Evolutionary conservation across 768 basidiomycete species (phyloP).

Genomic region (Podaxis sp.): DNA sequence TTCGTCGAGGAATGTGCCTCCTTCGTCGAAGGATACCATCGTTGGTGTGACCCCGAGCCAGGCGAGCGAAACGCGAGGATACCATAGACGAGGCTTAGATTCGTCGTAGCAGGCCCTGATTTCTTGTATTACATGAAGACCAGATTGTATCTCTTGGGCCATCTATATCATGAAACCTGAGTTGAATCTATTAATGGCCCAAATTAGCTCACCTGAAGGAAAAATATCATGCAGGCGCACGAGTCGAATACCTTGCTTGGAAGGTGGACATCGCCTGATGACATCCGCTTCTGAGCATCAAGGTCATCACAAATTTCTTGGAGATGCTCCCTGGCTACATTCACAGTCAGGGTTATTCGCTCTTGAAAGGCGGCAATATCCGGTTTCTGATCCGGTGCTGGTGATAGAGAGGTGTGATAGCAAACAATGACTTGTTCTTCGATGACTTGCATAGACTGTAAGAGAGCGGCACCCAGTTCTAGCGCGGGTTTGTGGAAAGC

Average conservation of each 20-base stretch:
- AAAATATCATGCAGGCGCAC: conserved; percentile 36
- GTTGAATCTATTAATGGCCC: neutral
- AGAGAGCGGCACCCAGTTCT: conserved; percentile 29
- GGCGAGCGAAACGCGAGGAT: conserved; percentile 32
- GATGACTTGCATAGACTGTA: conserved; percentile 29
- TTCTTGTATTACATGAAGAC: conserved; percentile 28
- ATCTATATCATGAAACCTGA: conserved; percentile 24
- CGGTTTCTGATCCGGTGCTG: neutral
- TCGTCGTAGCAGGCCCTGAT: conserved; percentile 26
- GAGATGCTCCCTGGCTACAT: conserved; percentile 26
- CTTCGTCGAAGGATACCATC: conserved; percentile 19
- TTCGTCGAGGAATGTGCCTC: conserved; percentile 13
- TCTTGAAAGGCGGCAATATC: conserved; percentile 15
- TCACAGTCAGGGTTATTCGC: conserved; percentile 18
- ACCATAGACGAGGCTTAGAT: conserved; percentile 32
- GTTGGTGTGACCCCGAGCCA: conserved; percentile 38
- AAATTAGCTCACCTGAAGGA: conserved; percentile 34
- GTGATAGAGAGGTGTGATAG: conserved; percentile 19
- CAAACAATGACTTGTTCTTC: conserved; percentile 27
- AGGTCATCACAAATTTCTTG: conserved; percentile 26
- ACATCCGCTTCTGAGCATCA: conserved; percentile 20
- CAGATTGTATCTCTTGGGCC: conserved; percentile 34
- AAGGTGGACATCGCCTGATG: conserved; percentile 17
- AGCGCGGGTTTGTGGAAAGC: conserved; percentile 23
- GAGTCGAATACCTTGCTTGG: conserved; percentile 27